Percentiles rank a stretch among this genome's conserved stretches.
Conservation (phyloP, 768 basidiomycete genomes). For the Cytidiella melzeri region DNA sequence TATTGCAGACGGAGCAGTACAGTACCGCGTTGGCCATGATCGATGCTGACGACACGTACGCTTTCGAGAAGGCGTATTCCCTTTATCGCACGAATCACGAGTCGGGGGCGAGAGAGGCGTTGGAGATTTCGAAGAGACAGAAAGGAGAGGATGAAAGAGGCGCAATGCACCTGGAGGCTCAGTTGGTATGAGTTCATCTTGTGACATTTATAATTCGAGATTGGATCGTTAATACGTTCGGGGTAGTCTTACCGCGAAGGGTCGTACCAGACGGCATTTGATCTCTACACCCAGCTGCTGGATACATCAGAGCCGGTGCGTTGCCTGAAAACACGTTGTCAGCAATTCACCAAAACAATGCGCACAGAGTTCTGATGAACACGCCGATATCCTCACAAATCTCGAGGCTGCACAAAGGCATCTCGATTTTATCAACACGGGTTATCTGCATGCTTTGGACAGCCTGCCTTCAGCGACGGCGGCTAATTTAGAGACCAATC, state of each 20-base stretch:
- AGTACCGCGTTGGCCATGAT: slow-evolving; percentile 59
- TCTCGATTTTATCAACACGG: slow-evolving; percentile 75
- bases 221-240: slow-evolving; percentile 2
- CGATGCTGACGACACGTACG: slow-evolving; percentile 26
- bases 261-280: slow-evolving; percentile 64
- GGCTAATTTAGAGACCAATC: slow-evolving; percentile 51
- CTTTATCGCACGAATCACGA: slow-evolving; percentile 81
- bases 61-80: slow-evolving; percentile 76
- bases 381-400: slow-evolving; percentile 83
- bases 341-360: neutral
- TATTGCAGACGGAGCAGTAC: slow-evolving; percentile 85
- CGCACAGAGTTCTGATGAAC: slow-evolving; percentile 76
- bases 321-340: slow-evolving; percentile 10
- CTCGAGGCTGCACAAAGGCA: slow-evolving; percentile 76
- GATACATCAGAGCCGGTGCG: slow-evolving; percentile 74
- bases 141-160: slow-evolving; percentile 44
- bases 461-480: slow-evolving; percentile 46
- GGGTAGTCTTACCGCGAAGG: slow-evolving; percentile 73
- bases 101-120: slow-evolving; percentile 51
- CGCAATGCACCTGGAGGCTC: slow-evolving; percentile 76
- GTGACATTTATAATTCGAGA: neutral
- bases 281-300: slow-evolving; percentile 75
- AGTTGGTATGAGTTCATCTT: slow-evolving; percentile 53
- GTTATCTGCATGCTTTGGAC: slow-evolving; percentile 61
- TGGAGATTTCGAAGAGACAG: slow-evolving; percentile 41